Base-by-base conservation (phyloP, 78 protist genomes). In the Dictyostelium citrinum region DNA sequence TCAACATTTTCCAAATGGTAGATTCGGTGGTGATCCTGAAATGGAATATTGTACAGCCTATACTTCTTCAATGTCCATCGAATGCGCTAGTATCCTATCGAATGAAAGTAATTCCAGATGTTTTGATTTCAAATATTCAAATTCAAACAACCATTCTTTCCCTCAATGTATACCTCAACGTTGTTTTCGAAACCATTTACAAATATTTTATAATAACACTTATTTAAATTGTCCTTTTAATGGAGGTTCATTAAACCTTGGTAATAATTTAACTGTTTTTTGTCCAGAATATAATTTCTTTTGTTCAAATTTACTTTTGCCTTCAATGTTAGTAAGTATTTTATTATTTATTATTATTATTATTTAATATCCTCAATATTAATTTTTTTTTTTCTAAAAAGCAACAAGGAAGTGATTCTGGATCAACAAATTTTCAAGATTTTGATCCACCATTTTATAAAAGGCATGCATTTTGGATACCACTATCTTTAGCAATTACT, bases 401-500 rank as follows among this genome's bases (percentile, higher is more conserved):
- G 77, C 37, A 14, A 70, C 77, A 70, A 70, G 77, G 77, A 12
- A 35, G 77, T 33, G 77, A 70, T 70, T 64, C 72, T 11, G 37
- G 46, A 6, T 70, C 77, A 20, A 20, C 64, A 70, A 33, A 17
- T 70, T 33, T 16, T 33, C 41, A 27, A 33, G 39, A 16, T 17
- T 11, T 27, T 17, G 45, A 70, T 70, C 83, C 83, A 49, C 83
- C 83, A 78, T 35, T 78, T 78, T 78, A 46, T 29, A 46, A n/a
- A 29, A 78, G 49, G 29, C 45, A 46, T 49, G 45, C 17, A 27
- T 78, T 78, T 78, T 78, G 83, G 83, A 46, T 78, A 29, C 83
- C 83, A 2, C 20, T 78, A 8, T 10, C 68, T 5, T 35, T 78
- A 22, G 83, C 83, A 39, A 3, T 78, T 12, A 24, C 17, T 11